Evolutionary conservation across 768 basidiomycete genomes (phyloP), one percentile per base, ranked within the genome.

Genomic region (Floccularia luteovirens): DNA sequence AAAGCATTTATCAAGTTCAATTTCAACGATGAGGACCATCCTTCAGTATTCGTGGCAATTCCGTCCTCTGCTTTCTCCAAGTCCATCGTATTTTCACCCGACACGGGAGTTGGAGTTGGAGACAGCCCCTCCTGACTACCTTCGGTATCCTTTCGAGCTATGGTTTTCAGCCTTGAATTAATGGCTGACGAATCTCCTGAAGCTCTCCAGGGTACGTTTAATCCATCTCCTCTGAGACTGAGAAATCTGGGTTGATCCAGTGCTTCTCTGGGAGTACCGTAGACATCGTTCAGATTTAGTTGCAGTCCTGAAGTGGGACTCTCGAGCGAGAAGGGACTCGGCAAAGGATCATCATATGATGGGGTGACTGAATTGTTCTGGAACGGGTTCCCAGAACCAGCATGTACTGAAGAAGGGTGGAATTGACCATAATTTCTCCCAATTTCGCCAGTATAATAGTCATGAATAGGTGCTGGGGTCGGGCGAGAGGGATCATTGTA

Each of bases 1-100:
- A 77, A 66, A 4, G 71, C 73, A 39, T 64, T 63, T 38, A 69
- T 63, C 8, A 77, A 51, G 24, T 69, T 69, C 13, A 66, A 64
- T 42, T 54, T 64, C 47, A 75, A 36, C 17, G 64, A 60, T 13
- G 57, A 48, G 7, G 64, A 63, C 74, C 74, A 74, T 17, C 63
- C 55, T 5, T 62, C 64, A 2, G 31, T 30, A 7, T 50, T 48
- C 8, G 31, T 31, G 4, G 30, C 39, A 10, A 43, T 36, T 12
- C 22, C 16, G 48, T 46, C 53, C 52, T 52, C 13, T 45, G 44
- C 24, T 54, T 2, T 39, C 44, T 14, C 42, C 44, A 10, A n/a
- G n/a, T n/a, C n/a, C n/a, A n/a, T 43, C 14, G 31, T 40, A 14
- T 33, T 44, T 4, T 55, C 56, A 2, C 50, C 58, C 35, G 62